Percentiles rank a stretch among this genome's conserved stretches.
phyloP scores from a whole-genome alignment of 1,284 basidiomycete genomes.

The Apiotrichum veenhuisii region DNA sequence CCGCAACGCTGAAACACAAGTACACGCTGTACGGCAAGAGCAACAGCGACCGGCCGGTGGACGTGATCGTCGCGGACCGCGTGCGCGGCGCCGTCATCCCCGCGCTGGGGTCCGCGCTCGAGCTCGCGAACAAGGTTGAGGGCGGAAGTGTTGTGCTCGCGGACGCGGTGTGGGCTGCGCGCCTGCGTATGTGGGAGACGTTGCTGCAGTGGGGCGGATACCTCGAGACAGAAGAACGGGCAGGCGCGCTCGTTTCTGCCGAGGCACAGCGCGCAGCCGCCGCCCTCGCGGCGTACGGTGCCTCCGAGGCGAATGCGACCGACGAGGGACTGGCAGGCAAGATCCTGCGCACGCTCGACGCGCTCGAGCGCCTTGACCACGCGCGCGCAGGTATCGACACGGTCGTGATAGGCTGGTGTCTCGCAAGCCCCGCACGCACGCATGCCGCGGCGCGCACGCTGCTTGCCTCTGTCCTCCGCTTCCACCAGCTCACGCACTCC shows the following conservation, averaged over 20 bases:
- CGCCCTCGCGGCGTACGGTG: conserved; percentile 17
- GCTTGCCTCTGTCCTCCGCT: conserved; percentile 27
- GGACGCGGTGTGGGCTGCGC: conserved; percentile 18
- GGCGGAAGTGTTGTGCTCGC: conserved; percentile 3
- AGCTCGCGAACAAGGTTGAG: conserved; percentile 21
- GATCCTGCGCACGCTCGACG: conserved; percentile 20
- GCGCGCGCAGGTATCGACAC: conserved; percentile 21
- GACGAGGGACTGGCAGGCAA: conserved; percentile 16
- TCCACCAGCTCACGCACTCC: conserved; percentile 34
- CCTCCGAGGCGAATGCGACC: conserved; percentile 10
- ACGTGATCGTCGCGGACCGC: conserved; percentile 36
- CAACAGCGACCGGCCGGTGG: conserved; percentile 28
- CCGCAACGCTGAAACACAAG: conserved; percentile 20
- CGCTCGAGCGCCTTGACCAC: conserved; percentile 35
- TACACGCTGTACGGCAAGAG: conserved; percentile 30
- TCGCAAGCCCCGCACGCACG: conserved; percentile 21
- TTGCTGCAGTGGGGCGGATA: conserved; percentile 44
- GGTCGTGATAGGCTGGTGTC: conserved; percentile 32
- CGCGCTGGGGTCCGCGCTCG: conserved; percentile 19
- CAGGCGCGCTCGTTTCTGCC: conserved; percentile 22
- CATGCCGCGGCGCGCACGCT: conserved; percentile 16
- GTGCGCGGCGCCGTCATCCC: conserved; percentile 30
- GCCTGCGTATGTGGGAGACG: conserved; percentile 26
- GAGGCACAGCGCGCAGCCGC: conserved; percentile 21
- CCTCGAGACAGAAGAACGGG: conserved; percentile 35